Percentiles rank a stretch among this genome's conserved stretches.
phyloP scores from a whole-genome alignment of 2,329 filamentous ascomycete genomes.

The Ceratocystis ficicola region DNA sequence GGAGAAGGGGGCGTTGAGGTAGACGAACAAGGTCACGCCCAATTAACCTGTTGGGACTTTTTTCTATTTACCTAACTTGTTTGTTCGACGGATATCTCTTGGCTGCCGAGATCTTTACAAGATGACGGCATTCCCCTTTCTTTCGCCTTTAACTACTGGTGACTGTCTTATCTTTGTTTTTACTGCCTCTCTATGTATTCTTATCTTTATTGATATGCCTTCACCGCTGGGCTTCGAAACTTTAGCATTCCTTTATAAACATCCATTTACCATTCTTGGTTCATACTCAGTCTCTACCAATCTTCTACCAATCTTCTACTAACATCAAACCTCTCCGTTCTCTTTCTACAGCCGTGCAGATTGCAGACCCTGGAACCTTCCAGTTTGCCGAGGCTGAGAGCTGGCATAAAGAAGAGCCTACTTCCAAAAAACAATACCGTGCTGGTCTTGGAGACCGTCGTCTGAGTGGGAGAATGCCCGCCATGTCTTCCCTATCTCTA shows the following conservation, averaged over 20 bases:
- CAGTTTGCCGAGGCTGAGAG: conserved; percentile 23
- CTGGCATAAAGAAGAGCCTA: conserved; percentile 24
- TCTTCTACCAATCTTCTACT: background rate
- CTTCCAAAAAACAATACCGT: conserved; percentile 34
- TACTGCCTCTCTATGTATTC: background rate
- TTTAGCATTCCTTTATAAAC: background rate
- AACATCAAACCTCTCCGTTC: background rate
- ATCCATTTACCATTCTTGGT: background rate
- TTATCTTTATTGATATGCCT: background rate
- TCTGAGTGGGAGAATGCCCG: conserved; percentile 32
- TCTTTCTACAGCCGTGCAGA: conserved; percentile 36
- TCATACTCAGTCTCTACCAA: background rate
- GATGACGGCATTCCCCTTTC: conserved; percentile 4
- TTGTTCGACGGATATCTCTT: background rate
- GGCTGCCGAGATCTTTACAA: background rate
- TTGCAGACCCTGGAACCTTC: conserved; percentile 38
- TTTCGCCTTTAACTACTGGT: background rate
- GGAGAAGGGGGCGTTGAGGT: background rate
- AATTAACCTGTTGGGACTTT: background rate
- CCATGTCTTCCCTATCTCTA: conserved; percentile 17
- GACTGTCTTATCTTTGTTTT: background rate
- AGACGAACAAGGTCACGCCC: background rate
- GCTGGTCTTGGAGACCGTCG: conserved; percentile 28
- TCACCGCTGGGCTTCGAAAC: background rate
- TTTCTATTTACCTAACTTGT: background rate